Evolutionary conservation across 2,329 filamentous ascomycete species (phyloP).

Genomic region (Orbilia oligospora): DNA sequence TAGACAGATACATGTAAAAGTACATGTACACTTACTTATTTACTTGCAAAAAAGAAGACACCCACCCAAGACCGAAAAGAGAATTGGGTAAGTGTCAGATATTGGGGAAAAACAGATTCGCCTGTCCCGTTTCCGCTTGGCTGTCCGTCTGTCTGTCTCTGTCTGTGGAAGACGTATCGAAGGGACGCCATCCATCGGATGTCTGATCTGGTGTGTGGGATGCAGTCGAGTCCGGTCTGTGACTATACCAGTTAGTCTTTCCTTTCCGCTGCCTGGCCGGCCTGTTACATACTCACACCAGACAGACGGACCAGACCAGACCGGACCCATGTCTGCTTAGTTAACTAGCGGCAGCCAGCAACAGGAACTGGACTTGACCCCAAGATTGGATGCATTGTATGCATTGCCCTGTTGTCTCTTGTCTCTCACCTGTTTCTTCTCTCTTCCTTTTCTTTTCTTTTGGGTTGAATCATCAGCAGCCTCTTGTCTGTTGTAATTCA

Average conservation of each 20-base stretch:
- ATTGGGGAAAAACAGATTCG: constrained; percentile 57
- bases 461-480: constrained; percentile 23
- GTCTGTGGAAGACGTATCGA: constrained; percentile 33
- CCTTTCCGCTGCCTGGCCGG: constrained; percentile 54
- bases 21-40: constrained; percentile 10
- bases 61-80: background rate
- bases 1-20: constrained; percentile 11
- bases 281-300: constrained; percentile 57
- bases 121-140: constrained; percentile 55
- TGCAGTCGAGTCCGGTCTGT: constrained; percentile 7
- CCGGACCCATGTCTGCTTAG: constrained; percentile 46
- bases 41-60: background rate
- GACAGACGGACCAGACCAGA: background rate
- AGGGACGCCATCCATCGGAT: constrained; percentile 38
- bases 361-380: constrained; percentile 45
- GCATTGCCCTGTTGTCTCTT: constrained; percentile 62
- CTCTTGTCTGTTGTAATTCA: constrained; percentile 28
- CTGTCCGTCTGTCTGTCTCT: constrained; percentile 23
- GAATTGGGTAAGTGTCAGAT: constrained; percentile 35
- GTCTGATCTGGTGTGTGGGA: constrained; percentile 30
- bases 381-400: constrained; percentile 60
- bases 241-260: constrained; percentile 42
- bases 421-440: constrained; percentile 54
- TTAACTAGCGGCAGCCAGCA: constrained; percentile 39
- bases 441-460: constrained; percentile 51